phyloP scores from a whole-genome alignment of 2,329 filamentous ascomycete genomes.

The Fusarium clavum region DNA sequence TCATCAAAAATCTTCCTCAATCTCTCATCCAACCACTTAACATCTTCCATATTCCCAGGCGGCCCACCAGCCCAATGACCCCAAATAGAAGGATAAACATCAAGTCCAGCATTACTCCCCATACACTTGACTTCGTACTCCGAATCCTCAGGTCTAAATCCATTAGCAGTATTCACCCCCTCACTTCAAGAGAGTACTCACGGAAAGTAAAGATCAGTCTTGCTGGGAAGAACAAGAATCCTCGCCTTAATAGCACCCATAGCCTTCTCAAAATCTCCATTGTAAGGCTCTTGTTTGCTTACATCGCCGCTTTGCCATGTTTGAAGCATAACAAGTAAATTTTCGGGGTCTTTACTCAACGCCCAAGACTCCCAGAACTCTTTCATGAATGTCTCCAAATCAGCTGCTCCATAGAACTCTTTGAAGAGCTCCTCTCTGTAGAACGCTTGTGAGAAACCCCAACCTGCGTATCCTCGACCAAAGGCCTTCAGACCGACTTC shows the following conservation, averaged over 20 bases:
- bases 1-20: constrained; percentile 35
- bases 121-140: constrained; percentile 74
- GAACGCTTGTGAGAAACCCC: constrained; percentile 83
- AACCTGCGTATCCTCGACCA: constrained; percentile 81
- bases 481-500: constrained; percentile 71
- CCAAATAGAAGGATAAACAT: constrained; percentile 57
- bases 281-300: constrained; percentile 75
- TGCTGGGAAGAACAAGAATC: constrained; percentile 75
- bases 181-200: constrained; percentile 1
- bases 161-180: neutral
- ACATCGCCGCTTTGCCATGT: constrained; percentile 83
- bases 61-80: constrained; percentile 73
- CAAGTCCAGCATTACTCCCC: constrained; percentile 50
- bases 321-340: constrained; percentile 78
- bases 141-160: constrained; percentile 75
- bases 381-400: constrained; percentile 78
- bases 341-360: constrained; percentile 78
- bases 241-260: constrained; percentile 78
- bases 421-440: constrained; percentile 79
- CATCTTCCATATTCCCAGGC: constrained; percentile 76
- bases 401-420: constrained; percentile 70
- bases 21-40: constrained; percentile 74
- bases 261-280: constrained; percentile 72
- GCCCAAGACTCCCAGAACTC: constrained; percentile 84
- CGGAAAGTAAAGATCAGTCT: constrained; percentile 85